Conservation (phyloP, 2,329 filamentous ascomycete species). For the Talaromyces islandicus region DNA sequence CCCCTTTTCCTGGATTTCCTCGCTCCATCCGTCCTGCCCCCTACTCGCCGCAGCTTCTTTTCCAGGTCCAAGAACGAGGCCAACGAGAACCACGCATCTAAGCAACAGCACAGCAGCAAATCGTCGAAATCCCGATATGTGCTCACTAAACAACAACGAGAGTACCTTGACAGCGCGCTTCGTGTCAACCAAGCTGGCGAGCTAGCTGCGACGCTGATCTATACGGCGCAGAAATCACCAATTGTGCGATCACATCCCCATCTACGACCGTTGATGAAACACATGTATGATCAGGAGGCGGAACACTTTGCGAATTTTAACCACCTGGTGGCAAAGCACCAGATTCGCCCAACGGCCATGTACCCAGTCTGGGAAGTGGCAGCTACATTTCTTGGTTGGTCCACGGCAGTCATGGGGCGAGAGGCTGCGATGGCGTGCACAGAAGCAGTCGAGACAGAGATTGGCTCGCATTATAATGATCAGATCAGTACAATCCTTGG, state of each 20-base stretch:
- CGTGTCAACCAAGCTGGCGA: constrained; percentile 97
- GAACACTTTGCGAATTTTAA: constrained; percentile 86
- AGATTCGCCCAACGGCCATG: constrained; percentile 85
- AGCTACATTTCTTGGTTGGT: constrained; percentile 79
- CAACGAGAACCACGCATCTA: background rate
- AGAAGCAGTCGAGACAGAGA: constrained; percentile 94
- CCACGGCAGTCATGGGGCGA: constrained; percentile 78
- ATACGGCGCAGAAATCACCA: constrained; percentile 79
- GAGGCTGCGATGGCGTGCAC: constrained; percentile 98
- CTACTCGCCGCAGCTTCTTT: constrained; percentile 20
- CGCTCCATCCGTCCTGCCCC: constrained; percentile 22
- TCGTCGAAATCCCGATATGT: constrained; percentile 42
- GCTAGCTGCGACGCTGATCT: constrained; percentile 93
- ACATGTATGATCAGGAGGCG: constrained; percentile 97
- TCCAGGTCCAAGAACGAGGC: constrained; percentile 2
- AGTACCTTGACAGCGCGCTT: constrained; percentile 72
- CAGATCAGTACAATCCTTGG: constrained; percentile 77
- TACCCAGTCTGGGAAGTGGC: constrained; percentile 83
- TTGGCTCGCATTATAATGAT: constrained; percentile 89
- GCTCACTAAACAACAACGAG: constrained; percentile 63
- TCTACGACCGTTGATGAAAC: constrained; percentile 82
- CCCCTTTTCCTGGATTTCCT: constrained; percentile 33
- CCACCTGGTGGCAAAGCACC: constrained; percentile 71
- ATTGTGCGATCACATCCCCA: constrained; percentile 75
- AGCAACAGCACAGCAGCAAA: constrained; percentile 17